These are phyloP conservation scores for Colletotrichum phormii DNA, from an alignment of 2,329 filamentous ascomycete genomes.

Conservation along the genomic window DNA sequence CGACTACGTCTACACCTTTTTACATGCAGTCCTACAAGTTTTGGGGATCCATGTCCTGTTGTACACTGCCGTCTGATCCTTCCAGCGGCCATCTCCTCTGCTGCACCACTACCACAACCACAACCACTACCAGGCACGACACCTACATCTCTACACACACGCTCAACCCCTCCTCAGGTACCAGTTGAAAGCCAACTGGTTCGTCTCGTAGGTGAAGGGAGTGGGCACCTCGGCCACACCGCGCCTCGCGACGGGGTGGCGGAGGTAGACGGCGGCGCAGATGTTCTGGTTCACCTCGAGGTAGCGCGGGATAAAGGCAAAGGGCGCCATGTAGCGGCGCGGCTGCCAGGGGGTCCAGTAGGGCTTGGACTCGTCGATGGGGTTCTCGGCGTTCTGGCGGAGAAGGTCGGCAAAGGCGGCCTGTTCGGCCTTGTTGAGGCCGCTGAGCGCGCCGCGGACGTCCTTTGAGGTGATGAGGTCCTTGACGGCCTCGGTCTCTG, in stretches of 20 bases:
- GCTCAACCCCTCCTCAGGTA: conserved; percentile 83
- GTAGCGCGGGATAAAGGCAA: conserved; percentile 95
- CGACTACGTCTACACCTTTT: conserved; percentile 20
- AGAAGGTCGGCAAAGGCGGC: conserved; percentile 67
- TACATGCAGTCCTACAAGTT: conserved; percentile 32
- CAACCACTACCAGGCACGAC: not conserved
- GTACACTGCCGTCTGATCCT: conserved; percentile 23
- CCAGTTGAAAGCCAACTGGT: conserved; percentile 91
- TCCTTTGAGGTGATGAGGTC: conserved; percentile 22
- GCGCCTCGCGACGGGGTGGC: conserved; percentile 90
- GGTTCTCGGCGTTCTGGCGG: conserved; percentile 77
- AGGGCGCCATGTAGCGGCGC: conserved; percentile 86
- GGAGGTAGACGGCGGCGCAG: conserved; percentile 93
- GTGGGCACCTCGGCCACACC: conserved; percentile 86
- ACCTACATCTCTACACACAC: not conserved
- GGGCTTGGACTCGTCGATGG: conserved; percentile 80
- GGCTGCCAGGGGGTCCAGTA: conserved; percentile 94
- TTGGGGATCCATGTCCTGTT: conserved; percentile 32
- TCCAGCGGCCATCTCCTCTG: not conserved
- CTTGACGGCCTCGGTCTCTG: conserved; percentile 1
- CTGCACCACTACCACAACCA: not conserved
- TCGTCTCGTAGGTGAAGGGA: conserved; percentile 78
- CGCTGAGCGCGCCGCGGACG: conserved; percentile 39
- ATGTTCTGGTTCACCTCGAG: conserved; percentile 98
- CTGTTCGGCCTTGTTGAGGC: conserved; percentile 62